Percentiles rank a stretch among this genome's conserved stretches.
phyloP scores from a whole-genome alignment of 2,329 filamentous ascomycete genomes.

The Myrmaecium sp. region DNA sequence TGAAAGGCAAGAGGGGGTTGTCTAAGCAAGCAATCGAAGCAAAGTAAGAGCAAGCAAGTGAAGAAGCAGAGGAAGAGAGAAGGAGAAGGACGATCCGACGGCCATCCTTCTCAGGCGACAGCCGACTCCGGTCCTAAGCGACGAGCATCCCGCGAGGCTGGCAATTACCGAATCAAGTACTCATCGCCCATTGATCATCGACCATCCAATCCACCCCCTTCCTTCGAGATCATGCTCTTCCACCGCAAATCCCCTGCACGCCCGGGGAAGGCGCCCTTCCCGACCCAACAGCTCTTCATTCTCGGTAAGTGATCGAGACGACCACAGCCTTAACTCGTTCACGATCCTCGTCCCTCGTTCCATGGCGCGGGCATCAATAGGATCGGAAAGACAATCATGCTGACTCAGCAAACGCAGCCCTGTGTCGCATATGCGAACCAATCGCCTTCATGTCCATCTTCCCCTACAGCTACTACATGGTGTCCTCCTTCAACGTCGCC shows the following conservation, averaged over 20 bases:
- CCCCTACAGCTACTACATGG: slow-evolving; percentile 97
- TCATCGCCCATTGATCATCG: too few relatives aligned
- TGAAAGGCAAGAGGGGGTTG: too few relatives aligned
- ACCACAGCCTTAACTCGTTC: background rate
- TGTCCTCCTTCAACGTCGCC: slow-evolving; percentile 76
- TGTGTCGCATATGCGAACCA: slow-evolving; percentile 93
- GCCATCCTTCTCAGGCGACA: too few relatives aligned
- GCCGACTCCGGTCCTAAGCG: too few relatives aligned
- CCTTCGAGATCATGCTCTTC: slow-evolving; percentile 3
- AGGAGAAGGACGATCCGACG: too few relatives aligned
- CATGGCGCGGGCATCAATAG: background rate
- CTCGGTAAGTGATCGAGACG: slow-evolving; percentile 26
- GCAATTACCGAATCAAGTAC: too few relatives aligned
- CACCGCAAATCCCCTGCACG: slow-evolving; percentile 3
- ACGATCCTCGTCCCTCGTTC: slow-evolving; percentile 1
- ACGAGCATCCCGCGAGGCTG: too few relatives aligned
- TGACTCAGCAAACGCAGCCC: slow-evolving; percentile 34
- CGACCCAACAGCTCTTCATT: slow-evolving; percentile 39
- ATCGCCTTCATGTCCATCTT: slow-evolving; percentile 99
- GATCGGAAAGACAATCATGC: background rate
- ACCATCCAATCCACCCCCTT: too few relatives aligned
- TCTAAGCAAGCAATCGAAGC: too few relatives aligned
- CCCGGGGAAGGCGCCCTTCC: slow-evolving; percentile 29
- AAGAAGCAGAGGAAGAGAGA: too few relatives aligned
- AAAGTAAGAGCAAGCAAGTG: too few relatives aligned